A percentile compares a stretch with the other conserved stretches of the same genome.
phyloP scores from a whole-genome alignment of 1,284 basidiomycete species.

The Sutorius eximius region DNA sequence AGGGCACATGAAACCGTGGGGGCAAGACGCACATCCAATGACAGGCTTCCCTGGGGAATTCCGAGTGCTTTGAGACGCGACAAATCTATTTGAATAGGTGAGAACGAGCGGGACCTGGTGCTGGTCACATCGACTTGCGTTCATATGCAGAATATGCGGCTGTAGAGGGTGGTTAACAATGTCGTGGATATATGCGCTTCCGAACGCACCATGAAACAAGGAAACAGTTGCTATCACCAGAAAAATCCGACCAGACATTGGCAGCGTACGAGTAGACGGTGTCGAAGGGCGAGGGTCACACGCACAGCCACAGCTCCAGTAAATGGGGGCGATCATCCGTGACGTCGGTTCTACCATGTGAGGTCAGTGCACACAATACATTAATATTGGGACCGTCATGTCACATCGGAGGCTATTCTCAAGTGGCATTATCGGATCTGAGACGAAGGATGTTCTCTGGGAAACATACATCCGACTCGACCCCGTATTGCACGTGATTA shows the following conservation, averaged over 20 bases:
- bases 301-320: neutral
- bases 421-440: neutral
- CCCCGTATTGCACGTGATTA: neutral
- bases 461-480: no score
- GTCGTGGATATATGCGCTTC: neutral
- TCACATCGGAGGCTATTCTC: neutral
- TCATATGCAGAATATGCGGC: conserved; percentile 62
- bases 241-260: conserved; percentile 45
- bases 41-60: conserved; percentile 62
- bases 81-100: conserved; percentile 48
- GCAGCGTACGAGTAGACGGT: neutral
- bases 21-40: conserved; percentile 52
- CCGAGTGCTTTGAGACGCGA: conserved; percentile 74
- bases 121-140: conserved; percentile 44
- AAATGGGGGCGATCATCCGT: neutral
- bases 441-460: neutral
- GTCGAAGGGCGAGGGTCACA: neutral
- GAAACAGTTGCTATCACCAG: conserved; percentile 45
- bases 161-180: conserved; percentile 34
- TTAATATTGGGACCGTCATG: neutral
- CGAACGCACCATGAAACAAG: conserved; percentile 51
- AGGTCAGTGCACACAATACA: neutral
- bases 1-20: neutral
- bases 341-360: neutral
- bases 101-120: neutral